Evolutionary conservation across 805 yeast species (phyloP).

Genomic region (Kockiozyma suomiensis): DNA sequence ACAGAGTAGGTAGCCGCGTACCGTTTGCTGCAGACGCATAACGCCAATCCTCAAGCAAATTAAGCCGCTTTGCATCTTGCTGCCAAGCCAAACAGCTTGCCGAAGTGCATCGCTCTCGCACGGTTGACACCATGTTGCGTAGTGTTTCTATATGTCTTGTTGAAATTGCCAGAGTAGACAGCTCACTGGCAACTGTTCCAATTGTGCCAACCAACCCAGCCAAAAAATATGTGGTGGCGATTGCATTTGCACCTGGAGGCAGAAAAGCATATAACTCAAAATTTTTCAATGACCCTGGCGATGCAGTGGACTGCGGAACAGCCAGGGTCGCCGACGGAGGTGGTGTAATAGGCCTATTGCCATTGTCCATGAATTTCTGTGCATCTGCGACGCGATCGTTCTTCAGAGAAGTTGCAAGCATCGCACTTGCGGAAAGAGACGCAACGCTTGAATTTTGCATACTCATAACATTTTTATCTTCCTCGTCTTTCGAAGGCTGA

Average conservation of each 20-base stretch:
- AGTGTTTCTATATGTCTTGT: constrained; percentile 46
- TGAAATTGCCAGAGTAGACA: constrained; percentile 50
- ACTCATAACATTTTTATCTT: constrained; percentile 3
- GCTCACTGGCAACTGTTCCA: constrained; percentile 47
- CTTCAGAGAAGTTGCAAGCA: constrained; percentile 26
- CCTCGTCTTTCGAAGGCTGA: background rate
- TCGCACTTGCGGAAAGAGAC: constrained; percentile 32
- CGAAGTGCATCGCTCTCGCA: constrained; percentile 50
- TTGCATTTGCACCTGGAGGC: constrained; percentile 66
- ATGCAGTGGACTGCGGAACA: constrained; percentile 15
- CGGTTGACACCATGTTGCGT: constrained; percentile 43
- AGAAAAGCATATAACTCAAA: constrained; percentile 50
- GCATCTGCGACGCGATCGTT: constrained; percentile 20
- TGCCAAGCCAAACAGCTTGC: constrained; percentile 56
- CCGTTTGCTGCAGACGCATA: constrained; percentile 36
- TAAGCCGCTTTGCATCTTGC: constrained; percentile 50
- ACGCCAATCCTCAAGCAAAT: constrained; percentile 48
- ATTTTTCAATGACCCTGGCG: constrained; percentile 8
- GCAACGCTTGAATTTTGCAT: constrained; percentile 6
- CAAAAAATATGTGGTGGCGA: constrained; percentile 58
- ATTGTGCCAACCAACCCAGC: constrained; percentile 52
- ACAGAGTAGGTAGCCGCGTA: constrained; percentile 46
- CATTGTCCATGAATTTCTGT: constrained; percentile 1
- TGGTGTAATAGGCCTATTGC: background rate
- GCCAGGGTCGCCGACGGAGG: background rate